Conservation (phyloP, 2,329 filamentous ascomycete species). For the Hypoxylon sp. region DNA sequence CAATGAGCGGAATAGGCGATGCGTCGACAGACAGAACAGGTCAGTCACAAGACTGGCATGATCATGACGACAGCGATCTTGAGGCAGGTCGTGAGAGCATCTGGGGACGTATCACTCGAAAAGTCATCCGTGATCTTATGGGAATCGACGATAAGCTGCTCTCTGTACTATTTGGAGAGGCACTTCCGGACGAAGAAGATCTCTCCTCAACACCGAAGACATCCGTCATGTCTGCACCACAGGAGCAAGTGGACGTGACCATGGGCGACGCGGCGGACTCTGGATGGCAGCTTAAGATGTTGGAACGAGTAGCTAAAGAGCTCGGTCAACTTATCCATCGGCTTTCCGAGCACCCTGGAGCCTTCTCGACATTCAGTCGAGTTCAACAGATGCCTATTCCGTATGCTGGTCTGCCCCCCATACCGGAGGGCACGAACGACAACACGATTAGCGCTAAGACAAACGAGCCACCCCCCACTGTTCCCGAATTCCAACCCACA, state of each 20-base stretch:
- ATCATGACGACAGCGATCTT: conserved; percentile 62
- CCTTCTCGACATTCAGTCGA: conserved; percentile 85
- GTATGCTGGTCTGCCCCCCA: conserved; percentile 82
- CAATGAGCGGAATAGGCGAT: conserved; percentile 51
- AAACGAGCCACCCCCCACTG: conserved; percentile 67
- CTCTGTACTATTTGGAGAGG: conserved; percentile 88
- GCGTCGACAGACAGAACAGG: conserved; percentile 58
- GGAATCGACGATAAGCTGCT: conserved; percentile 90
- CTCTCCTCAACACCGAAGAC: conserved; percentile 64
- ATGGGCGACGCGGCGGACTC: conserved; percentile 58
- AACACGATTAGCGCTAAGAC: conserved; percentile 49
- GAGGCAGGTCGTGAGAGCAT: conserved; percentile 74
- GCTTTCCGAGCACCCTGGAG: conserved; percentile 87
- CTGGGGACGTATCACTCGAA: conserved; percentile 85
- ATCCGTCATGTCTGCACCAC: conserved; percentile 53
- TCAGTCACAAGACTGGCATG: conserved; percentile 64
- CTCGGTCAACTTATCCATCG: conserved; percentile 87
- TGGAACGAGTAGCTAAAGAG: conserved; percentile 89
- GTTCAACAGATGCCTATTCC: conserved; percentile 76
- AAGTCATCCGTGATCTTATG: conserved; percentile 89
- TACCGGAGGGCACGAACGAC: conserved; percentile 66
- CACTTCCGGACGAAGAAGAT: conserved; percentile 70
- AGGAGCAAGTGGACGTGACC: conserved; percentile 48
- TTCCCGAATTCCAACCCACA: conserved; percentile 66
- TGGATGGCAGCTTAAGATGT: conserved; percentile 81